A percentile compares a stretch with the other conserved stretches of the same genome.
Conservation (phyloP, 2,329 filamentous ascomycete species). For the Fusarium nisikadoi region DNA sequence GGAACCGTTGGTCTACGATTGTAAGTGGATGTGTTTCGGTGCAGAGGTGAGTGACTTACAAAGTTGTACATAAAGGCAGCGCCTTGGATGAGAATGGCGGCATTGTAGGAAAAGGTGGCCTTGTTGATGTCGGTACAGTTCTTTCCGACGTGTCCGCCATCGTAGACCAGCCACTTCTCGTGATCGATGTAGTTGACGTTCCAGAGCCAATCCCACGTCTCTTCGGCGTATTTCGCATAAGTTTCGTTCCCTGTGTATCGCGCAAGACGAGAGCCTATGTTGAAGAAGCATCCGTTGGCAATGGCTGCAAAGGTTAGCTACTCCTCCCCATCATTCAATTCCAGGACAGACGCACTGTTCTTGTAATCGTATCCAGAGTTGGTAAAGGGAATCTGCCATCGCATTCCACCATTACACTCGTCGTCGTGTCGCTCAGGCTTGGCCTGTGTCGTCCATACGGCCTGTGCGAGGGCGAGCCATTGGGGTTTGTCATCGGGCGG, state of each 20-base stretch:
- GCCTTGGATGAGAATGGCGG: conserved; percentile 70
- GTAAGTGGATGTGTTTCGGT: rapidly evolving
- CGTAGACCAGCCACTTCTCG: conserved; percentile 69
- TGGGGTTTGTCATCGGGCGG: conserved; percentile 63
- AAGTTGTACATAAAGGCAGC: conserved; percentile 76
- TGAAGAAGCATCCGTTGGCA: conserved; percentile 72
- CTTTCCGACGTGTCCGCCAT: conserved; percentile 67
- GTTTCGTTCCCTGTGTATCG: conserved; percentile 75
- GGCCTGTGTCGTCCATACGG: conserved; percentile 73
- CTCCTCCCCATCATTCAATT: rapidly evolving
- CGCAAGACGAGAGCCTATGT: conserved; percentile 74
- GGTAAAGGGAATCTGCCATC: conserved; percentile 81
- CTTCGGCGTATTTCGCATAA: conserved; percentile 70
- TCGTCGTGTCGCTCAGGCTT: conserved; percentile 70
- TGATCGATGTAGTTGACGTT: conserved; percentile 68
- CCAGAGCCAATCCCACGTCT: conserved; percentile 71
- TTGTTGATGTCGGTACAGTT: conserved; percentile 71
- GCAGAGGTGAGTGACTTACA: conserved; percentile 48
- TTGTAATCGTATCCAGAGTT: conserved; percentile 84
- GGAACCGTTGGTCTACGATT: conserved; percentile 60
- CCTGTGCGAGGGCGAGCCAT: conserved; percentile 74
- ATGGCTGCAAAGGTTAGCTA: conserved; percentile 54
- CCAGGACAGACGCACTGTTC: conserved; percentile 58
- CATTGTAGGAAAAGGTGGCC: conserved; percentile 75
- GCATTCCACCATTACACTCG: conserved; percentile 74